Evolutionary conservation across 371 early-diverging fungal genomes (phyloP).

Genomic region (Zychaea mexicana): DNA sequence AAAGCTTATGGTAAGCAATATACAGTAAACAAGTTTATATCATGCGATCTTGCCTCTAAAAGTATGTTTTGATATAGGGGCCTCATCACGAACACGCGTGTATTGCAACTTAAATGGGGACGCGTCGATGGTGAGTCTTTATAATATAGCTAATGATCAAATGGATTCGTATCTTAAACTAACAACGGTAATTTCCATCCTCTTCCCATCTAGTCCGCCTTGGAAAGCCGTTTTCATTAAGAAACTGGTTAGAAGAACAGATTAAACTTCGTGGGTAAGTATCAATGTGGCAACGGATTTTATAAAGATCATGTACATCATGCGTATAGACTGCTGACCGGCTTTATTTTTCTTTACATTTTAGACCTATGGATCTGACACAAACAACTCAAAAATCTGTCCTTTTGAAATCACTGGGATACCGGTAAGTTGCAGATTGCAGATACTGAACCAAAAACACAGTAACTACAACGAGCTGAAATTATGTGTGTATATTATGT

Average conservation of each 20-base stretch:
- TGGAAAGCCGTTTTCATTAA: conserved; percentile 75
- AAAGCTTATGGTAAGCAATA: conserved; percentile 65
- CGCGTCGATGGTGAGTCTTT: conserved; percentile 60
- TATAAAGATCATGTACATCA: too few species aligned
- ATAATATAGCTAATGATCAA: background rate
- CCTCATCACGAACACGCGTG: conserved; percentile 55
- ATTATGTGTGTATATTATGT: conserved; percentile 9
- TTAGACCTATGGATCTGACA: conserved; percentile 35
- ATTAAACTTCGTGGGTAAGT: conserved; percentile 52
- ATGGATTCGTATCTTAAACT: too few species aligned
- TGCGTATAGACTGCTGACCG: too few species aligned
- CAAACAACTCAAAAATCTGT: conserved; percentile 35
- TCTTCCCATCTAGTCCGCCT: conserved; percentile 62
- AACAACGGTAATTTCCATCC: background rate
- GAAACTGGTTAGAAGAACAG: conserved; percentile 67
- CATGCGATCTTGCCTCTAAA: too few species aligned
- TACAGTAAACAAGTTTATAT: background rate
- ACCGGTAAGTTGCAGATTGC: conserved; percentile 31
- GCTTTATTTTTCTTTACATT: background rate
- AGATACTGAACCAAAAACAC: background rate
- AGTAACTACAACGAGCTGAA: background rate
- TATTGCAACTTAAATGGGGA: conserved; percentile 79
- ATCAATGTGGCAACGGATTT: background rate
- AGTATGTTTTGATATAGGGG: conserved; percentile 26
- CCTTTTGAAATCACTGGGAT: conserved; percentile 58